Conservation (phyloP, 257 asterid genomes). For the Lithospermum erythrorhizon region DNA sequence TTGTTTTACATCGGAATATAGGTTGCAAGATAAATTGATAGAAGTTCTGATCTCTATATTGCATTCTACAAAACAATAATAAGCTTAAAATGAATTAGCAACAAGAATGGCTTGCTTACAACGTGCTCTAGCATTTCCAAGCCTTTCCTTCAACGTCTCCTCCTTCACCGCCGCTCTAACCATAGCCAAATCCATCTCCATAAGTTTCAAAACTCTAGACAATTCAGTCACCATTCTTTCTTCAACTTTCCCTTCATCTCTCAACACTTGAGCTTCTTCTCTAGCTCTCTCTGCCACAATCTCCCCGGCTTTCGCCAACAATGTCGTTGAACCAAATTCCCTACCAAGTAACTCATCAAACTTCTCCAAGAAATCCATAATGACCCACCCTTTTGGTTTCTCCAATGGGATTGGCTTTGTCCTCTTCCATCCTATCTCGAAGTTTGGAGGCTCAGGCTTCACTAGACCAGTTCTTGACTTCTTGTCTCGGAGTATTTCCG, state of each 20-base stretch:
- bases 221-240: conserved; percentile 79
- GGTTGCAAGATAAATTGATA: too few relatives aligned
- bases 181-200: conserved; percentile 91
- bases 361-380: conserved; percentile 75
- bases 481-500: conserved; percentile 57
- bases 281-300: conserved; percentile 59
- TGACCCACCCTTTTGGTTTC: conserved; percentile 61
- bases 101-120: conserved; percentile 89
- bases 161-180: conserved; percentile 70
- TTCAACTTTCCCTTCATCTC: conserved; percentile 76
- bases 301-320: conserved; percentile 62
- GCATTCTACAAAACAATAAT: too few relatives aligned
- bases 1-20: too few relatives aligned
- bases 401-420: conserved; percentile 55
- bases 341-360: conserved; percentile 55
- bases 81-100: conserved; percentile 48
- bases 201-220: conserved; percentile 62
- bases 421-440: conserved; percentile 90
- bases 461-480: conserved; percentile 31
- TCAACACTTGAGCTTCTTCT: conserved; percentile 62
- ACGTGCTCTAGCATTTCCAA: conserved; percentile 65
- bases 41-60: neutral
- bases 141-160: conserved; percentile 60
- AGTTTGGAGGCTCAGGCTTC: conserved; percentile 61
- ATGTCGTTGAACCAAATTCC: conserved; percentile 50